Conservation (phyloP, 2,329 filamentous ascomycete genomes). For the Botrytis medusae region DNA sequence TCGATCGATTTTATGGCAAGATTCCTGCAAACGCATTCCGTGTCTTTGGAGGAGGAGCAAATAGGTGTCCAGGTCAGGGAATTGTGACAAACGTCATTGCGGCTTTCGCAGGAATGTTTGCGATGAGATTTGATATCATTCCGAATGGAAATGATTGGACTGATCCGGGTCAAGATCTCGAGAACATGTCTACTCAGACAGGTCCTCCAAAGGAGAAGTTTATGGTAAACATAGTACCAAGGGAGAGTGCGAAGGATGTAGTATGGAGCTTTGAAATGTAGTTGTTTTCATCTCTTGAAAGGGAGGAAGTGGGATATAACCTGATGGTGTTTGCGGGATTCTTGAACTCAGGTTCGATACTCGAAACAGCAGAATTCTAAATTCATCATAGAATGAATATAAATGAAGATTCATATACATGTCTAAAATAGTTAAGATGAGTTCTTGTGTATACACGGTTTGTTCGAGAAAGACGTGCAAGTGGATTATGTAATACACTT, state of each 20-base stretch:
- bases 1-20: neutral
- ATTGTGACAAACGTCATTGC: conserved; percentile 4
- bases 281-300: neutral
- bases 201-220: neutral
- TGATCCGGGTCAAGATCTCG: conserved; percentile 1
- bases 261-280: conserved; percentile 19
- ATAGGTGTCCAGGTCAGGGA: conserved; percentile 7
- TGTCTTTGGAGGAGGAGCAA: conserved; percentile 16
- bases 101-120: conserved; percentile 7
- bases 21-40: conserved; percentile 7
- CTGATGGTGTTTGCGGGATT: neutral
- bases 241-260: neutral
- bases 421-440: neutral
- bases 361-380: neutral
- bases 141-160: conserved; percentile 2
- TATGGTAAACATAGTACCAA: conserved; percentile 3
- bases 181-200: conserved; percentile 11
- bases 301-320: neutral
- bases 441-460: neutral
- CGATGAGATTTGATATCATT: conserved; percentile 13
- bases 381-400: neutral
- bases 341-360: neutral
- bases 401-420: neutral
- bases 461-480: neutral
- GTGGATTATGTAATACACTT: neutral